A percentile compares a stretch with the other conserved stretches of the same genome.
phyloP scores from a whole-genome alignment of 83 land plant species.

The Larix sibirica region DNA sequence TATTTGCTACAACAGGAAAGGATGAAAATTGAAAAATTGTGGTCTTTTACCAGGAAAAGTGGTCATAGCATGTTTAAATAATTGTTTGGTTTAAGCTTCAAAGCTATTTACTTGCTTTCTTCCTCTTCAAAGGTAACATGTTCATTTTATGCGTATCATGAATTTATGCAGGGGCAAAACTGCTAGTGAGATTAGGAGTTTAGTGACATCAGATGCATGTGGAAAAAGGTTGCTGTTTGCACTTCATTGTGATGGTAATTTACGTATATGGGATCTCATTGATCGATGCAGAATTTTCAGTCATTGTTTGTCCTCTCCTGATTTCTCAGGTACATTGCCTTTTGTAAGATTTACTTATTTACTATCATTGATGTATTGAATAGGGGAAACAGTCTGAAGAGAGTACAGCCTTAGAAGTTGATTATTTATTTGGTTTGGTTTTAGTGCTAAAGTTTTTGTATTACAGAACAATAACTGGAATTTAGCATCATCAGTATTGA shows the following conservation, averaged over 20 bases:
- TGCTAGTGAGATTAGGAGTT: slow-evolving; percentile 45
- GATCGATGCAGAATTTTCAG: slow-evolving; percentile 39
- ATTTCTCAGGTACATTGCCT: slow-evolving; percentile 37
- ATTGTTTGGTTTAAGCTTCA: no score
- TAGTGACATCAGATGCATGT: slow-evolving; percentile 38
- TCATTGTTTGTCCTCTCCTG: slow-evolving; percentile 30
- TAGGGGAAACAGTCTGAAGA: neutral
- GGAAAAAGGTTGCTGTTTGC: slow-evolving; percentile 48
- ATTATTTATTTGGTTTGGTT: no score
- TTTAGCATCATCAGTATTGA: no score
- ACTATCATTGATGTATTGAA: neutral
- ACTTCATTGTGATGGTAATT: slow-evolving; percentile 72
- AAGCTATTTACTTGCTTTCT: no score
- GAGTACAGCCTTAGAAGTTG: neutral
- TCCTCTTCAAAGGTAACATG: no score
- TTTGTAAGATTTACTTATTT: neutral
- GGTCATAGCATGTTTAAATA: no score
- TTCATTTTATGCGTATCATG: neutral
- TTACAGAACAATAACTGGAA: no score
- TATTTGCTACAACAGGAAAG: no score
- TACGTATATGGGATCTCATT: slow-evolving; percentile 74
- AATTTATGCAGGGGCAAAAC: slow-evolving; percentile 50
- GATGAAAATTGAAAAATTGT: no score
- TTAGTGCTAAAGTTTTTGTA: no score
- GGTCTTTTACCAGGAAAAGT: no score